Evolutionary conservation across 352 stramenopile genomes (phyloP).

Genomic region (Phytophthora citricola): DNA sequence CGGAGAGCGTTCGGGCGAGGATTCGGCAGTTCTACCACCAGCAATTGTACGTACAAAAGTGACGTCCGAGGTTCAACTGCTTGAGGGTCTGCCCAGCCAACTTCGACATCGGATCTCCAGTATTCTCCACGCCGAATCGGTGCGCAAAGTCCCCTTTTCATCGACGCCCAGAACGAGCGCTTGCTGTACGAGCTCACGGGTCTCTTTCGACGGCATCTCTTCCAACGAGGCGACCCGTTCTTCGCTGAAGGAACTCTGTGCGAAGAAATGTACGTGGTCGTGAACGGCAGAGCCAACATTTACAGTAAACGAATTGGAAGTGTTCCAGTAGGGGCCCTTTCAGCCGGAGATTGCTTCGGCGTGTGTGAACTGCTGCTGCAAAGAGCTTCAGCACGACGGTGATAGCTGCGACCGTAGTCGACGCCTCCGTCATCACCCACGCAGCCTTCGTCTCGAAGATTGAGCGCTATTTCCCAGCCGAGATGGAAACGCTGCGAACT

Average conservation of each 20-base stretch:
- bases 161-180: constrained; percentile 58
- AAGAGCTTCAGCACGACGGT: constrained; percentile 57
- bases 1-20: constrained; percentile 57
- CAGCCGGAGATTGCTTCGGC: constrained; percentile 66
- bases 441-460: constrained; percentile 53
- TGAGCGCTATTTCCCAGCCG: constrained; percentile 51
- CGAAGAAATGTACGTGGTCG: constrained; percentile 75
- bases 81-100: constrained; percentile 60
- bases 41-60: constrained; percentile 80
- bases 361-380: constrained; percentile 70
- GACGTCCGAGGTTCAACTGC: constrained; percentile 65
- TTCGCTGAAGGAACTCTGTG: constrained; percentile 68
- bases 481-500: constrained; percentile 46
- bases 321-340: constrained; percentile 60
- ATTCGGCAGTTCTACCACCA: constrained; percentile 83
- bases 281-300: constrained; percentile 66
- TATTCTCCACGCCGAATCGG: constrained; percentile 72
- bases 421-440: constrained; percentile 61
- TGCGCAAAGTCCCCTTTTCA: constrained; percentile 71
- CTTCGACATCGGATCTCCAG: constrained; percentile 75
- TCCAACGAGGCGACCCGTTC: constrained; percentile 70
- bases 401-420: constrained; percentile 58
- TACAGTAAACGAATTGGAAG: constrained; percentile 47
- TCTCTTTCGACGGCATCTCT: constrained; percentile 67
- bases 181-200: constrained; percentile 74